phyloP scores from a whole-genome alignment of 2,329 filamentous ascomycete genomes.

The Aspergillus felis region DNA sequence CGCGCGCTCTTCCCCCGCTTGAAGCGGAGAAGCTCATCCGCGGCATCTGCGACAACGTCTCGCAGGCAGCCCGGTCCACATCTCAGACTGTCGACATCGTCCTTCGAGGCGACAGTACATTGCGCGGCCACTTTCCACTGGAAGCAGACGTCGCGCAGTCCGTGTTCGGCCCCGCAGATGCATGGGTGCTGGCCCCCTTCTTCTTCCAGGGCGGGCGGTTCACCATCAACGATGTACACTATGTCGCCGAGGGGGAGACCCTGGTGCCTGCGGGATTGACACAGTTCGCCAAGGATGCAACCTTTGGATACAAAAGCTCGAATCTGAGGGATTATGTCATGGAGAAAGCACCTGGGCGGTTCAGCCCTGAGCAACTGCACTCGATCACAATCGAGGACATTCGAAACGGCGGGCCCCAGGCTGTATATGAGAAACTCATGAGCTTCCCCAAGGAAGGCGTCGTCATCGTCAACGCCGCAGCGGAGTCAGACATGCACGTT shows the following conservation, averaged over 20 bases:
- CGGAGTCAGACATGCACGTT: slow-evolving; percentile 54
- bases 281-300: slow-evolving; percentile 55
- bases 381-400: slow-evolving; percentile 49
- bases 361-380: slow-evolving; percentile 36
- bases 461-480: slow-evolving; percentile 52
- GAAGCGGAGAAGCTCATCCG: slow-evolving; percentile 47
- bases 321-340: slow-evolving; percentile 51
- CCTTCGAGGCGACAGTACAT: slow-evolving; percentile 54
- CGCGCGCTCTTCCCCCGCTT: slow-evolving; percentile 50
- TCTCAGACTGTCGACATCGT: slow-evolving; percentile 51
- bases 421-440: slow-evolving; percentile 41
- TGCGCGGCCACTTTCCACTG: slow-evolving; percentile 55
- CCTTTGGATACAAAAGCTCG: slow-evolving; percentile 55
- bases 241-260: slow-evolving; percentile 50
- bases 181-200: slow-evolving; percentile 56
- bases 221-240: slow-evolving; percentile 57
- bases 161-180: slow-evolving; percentile 49
- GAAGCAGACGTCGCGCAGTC: slow-evolving; percentile 52
- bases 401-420: slow-evolving; percentile 42
- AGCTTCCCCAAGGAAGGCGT: slow-evolving; percentile 37
- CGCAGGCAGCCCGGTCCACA: slow-evolving; percentile 40
- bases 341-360: slow-evolving; percentile 50
- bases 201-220: slow-evolving; percentile 57
- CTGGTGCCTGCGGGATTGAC: slow-evolving; percentile 52
- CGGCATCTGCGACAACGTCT: slow-evolving; percentile 51